Percentiles rank a stretch among this genome's conserved stretches.
Evolutionary conservation across 495 filamentous ascomycete genomes (phyloP).

Genomic region (Hyaloscypha hepaticicola): DNA sequence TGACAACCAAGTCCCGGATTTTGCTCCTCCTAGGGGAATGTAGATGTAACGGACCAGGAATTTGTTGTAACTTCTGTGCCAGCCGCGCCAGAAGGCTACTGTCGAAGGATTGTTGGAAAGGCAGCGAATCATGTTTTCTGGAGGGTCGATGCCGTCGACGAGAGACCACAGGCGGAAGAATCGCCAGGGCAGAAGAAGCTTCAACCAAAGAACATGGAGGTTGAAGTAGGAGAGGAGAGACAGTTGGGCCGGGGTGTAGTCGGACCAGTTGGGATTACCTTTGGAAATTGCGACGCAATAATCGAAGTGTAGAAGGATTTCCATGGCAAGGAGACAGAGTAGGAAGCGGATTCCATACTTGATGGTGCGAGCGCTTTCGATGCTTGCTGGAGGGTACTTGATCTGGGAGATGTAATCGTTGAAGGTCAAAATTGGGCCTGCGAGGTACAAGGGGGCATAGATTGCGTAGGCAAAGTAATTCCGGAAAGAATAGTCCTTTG

Average conservation of each 20-base stretch:
- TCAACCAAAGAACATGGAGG: conserved; percentile 96
- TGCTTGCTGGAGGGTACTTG: conserved; percentile 65
- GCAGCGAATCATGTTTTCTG: conserved; percentile 98
- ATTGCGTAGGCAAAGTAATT: conserved; percentile 87
- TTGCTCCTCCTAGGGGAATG: conserved; percentile 75
- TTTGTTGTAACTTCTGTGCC: conserved; percentile 92
- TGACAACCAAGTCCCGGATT: conserved; percentile 32
- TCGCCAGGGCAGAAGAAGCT: conserved; percentile 93
- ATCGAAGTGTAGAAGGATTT: conserved; percentile 88
- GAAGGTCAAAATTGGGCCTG: conserved; percentile 93
- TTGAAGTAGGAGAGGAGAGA: conserved; percentile 94
- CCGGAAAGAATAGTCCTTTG: conserved; percentile 69
- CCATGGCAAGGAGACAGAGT: conserved; percentile 83
- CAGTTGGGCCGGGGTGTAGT: conserved; percentile 86
- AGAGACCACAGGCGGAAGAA: conserved; percentile 96
- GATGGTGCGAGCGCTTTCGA: conserved; percentile 63
- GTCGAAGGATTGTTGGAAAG: conserved; percentile 93
- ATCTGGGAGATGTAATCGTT: conserved; percentile 94
- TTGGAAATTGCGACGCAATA: conserved; percentile 94
- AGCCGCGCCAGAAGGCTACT: conserved; percentile 90
- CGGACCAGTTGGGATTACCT: conserved; percentile 68
- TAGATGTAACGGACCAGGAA: conserved; percentile 96
- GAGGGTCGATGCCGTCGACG: conserved; percentile 86
- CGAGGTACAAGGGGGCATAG: conserved; percentile 90
- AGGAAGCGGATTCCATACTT: conserved; percentile 83